A percentile compares a stretch with the other conserved stretches of the same genome.
Evolutionary conservation across 768 basidiomycete species (phyloP).

Genomic region (Chlorophyllum brunneum): DNA sequence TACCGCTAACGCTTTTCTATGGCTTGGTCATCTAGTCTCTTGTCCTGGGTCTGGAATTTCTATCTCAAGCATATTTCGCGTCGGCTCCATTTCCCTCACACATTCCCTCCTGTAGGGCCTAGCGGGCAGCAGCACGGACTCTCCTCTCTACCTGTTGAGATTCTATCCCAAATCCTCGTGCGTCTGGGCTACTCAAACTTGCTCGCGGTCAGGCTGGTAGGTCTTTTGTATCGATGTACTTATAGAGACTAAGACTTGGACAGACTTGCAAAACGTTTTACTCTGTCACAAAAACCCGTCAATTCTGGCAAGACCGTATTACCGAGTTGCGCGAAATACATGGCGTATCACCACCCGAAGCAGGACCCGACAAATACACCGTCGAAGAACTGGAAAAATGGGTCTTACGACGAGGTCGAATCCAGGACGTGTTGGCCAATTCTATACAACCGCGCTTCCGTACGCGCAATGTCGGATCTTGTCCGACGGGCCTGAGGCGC

Average conservation of each 20-base stretch:
- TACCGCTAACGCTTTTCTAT: too few relatives aligned
- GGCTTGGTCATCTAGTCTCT: too few relatives aligned
- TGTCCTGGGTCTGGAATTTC: too few relatives aligned
- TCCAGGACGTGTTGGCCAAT: not conserved
- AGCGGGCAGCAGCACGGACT: not conserved
- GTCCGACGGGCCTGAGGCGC: not conserved
- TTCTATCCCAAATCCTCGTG: not conserved
- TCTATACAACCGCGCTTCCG: not conserved
- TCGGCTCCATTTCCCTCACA: too few relatives aligned
- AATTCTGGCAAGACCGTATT: not conserved
- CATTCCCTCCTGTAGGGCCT: too few relatives aligned
- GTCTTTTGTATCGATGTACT: conserved; percentile 20
- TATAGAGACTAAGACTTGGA: conserved; percentile 41
- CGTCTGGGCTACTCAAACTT: not conserved
- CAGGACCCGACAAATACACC: not conserved
- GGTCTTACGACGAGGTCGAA: not conserved
- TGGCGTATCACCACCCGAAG: not conserved
- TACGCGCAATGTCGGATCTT: not conserved
- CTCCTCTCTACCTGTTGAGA: not conserved
- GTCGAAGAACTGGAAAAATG: not conserved
- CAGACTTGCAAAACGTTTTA: conserved; percentile 38
- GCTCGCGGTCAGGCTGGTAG: not conserved
- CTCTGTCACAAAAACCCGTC: not conserved
- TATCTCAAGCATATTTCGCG: too few relatives aligned
- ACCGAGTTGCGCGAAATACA: not conserved